phyloP scores from a whole-genome alignment of 2,329 filamentous ascomycete genomes.

The Fusarium sp. region DNA sequence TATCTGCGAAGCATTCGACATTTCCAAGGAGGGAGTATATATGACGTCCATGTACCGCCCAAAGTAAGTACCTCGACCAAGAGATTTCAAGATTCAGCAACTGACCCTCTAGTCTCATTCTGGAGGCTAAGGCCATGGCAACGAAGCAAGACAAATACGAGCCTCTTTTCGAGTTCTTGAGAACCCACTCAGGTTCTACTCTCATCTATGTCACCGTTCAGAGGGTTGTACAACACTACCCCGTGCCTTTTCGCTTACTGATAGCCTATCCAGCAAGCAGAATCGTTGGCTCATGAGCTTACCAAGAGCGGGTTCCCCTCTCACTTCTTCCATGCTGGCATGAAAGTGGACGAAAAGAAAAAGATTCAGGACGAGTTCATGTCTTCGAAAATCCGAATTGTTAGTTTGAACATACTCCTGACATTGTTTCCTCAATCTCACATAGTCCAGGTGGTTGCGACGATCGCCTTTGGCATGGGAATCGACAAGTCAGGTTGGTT shows the following conservation, averaged over 20 bases:
- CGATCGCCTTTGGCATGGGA: slow-evolving; percentile 71
- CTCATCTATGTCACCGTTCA: slow-evolving; percentile 73
- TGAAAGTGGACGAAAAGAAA: slow-evolving; percentile 58
- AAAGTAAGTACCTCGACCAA: slow-evolving; percentile 50
- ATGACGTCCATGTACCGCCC: slow-evolving; percentile 69
- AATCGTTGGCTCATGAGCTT: slow-evolving; percentile 55
- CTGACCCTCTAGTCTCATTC: slow-evolving; percentile 55
- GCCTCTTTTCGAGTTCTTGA: slow-evolving; percentile 61
- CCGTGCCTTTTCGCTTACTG: slow-evolving; percentile 3
- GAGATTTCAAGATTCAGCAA: accelerated
- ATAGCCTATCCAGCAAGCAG: slow-evolving; percentile 54
- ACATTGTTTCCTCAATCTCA: background rate
- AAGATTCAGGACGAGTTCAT: slow-evolving; percentile 65
- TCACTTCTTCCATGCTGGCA: slow-evolving; percentile 63
- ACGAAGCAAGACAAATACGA: slow-evolving; percentile 59
- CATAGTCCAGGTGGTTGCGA: slow-evolving; percentile 52
- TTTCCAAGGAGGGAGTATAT: slow-evolving; percentile 62
- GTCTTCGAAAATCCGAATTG: slow-evolving; percentile 54
- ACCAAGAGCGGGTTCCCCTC: slow-evolving; percentile 54
- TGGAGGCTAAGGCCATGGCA: slow-evolving; percentile 60
- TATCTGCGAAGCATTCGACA: slow-evolving; percentile 64
- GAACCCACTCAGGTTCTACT: slow-evolving; percentile 63
- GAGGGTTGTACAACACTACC: slow-evolving; percentile 46
- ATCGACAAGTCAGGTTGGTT: slow-evolving; percentile 61
- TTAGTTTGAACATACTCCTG: background rate